Evolutionary conservation across 306 rosid genomes (phyloP), one percentile per base, ranked within the genome.

Genomic region (Vicia villosa): DNA sequence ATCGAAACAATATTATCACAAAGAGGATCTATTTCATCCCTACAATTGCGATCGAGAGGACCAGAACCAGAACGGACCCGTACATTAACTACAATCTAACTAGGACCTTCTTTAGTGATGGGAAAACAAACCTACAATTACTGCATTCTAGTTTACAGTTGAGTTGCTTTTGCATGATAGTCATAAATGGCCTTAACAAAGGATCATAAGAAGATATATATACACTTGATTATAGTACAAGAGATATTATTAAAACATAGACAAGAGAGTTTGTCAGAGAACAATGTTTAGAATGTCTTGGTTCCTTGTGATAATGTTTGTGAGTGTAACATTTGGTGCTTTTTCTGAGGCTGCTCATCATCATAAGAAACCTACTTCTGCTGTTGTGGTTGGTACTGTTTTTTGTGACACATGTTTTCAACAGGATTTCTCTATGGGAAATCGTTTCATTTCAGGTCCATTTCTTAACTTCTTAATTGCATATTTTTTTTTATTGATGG

Each of bases 371-470:
- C 80, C 65, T 76, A 77, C 79, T 15, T 78, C 95, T 77, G 89
- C 92, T 15, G 71, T 83, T 64, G 87, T 90, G 57, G 87, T 89
- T 41, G 97, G 99, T 74, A 87, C 81, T 70, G 96, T 95, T 70
- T 84, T 81, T 72, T 95, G 97, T 55, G 96, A 95, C 70, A 87
- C 97, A 55, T 95, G 96, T 68, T 91, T 84, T 66, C 92, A 88
- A 70, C 71, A 81, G 26, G 82, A 79, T 72, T 82, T 86, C 69
- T 71, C 86, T 55, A 84, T 74, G 74, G 61, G 76, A 69, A 76
- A 77, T 83, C 95, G 82, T 72, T 87, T 87, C 91, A 91, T 95
- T 77, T 73, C 99, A 84, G 99, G 97, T 94, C 55, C 61, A 34
- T 50, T 11, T 36, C 34, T 68, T 61, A 58, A 54, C 17, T 72